These are phyloP conservation scores for Aspergillus fructus DNA, from an alignment of 2,329 filamentous ascomycete genomes.

Conservation along the genomic window DNA sequence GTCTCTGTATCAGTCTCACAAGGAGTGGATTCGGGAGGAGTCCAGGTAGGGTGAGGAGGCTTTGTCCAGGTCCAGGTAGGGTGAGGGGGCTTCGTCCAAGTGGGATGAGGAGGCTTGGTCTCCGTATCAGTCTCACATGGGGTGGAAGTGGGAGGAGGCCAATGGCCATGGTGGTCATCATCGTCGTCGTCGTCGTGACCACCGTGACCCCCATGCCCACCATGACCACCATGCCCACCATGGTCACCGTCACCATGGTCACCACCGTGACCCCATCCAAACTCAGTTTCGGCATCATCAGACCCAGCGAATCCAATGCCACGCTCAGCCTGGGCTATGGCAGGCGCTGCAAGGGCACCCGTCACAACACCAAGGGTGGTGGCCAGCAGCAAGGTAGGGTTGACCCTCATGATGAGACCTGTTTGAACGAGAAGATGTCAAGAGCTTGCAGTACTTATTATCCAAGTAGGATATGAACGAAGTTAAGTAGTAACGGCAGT, in stretches of 20 bases:
- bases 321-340: slow-evolving; percentile 5
- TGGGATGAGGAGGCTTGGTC: background rate
- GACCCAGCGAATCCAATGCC: background rate
- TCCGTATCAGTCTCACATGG: slow-evolving; percentile 6
- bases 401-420: slow-evolving; percentile 8
- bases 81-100: background rate
- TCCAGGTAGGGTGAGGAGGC: background rate
- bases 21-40: background rate
- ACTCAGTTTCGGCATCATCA: background rate
- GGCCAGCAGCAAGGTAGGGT: slow-evolving; percentile 6
- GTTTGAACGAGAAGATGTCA: slow-evolving; percentile 6
- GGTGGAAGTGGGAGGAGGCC: background rate
- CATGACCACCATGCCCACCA: background rate
- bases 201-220: background rate
- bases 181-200: background rate
- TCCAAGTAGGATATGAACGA: background rate
- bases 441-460: slow-evolving; percentile 3
- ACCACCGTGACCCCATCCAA: background rate
- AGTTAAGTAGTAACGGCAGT: background rate
- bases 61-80: background rate
- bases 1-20: background rate
- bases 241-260: background rate
- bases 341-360: slow-evolving; percentile 11
- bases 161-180: background rate
- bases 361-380: slow-evolving; percentile 8